phyloP scores from a whole-genome alignment of 176 grass and related monocot species.

The Alopecurus myosuroides region DNA sequence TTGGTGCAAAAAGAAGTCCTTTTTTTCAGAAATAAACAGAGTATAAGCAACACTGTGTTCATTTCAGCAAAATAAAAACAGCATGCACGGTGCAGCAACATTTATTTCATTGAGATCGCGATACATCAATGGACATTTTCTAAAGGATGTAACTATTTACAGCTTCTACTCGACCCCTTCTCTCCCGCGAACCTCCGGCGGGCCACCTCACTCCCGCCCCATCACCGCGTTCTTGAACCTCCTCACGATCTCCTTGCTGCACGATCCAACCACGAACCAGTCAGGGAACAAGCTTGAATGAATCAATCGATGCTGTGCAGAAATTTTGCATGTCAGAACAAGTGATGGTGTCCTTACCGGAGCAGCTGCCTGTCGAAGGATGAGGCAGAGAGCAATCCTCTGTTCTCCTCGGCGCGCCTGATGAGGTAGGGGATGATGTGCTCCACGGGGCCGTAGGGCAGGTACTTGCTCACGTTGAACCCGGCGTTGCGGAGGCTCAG shows the following conservation, averaged over 20 bases:
- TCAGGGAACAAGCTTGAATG: neutral
- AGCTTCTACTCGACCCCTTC: neutral
- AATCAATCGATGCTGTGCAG: neutral
- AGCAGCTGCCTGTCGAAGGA: constrained; percentile 64
- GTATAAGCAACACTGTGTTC: neutral
- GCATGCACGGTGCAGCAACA: neutral
- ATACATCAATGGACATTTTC: constrained; percentile 21
- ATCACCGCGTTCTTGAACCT: constrained; percentile 50
- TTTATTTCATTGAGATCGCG: neutral
- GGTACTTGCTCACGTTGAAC: constrained; percentile 88
- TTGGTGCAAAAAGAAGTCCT: too few species aligned
- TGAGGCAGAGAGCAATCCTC: constrained; percentile 73
- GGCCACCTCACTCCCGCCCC: constrained; percentile 25
- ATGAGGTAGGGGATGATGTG: constrained; percentile 93
- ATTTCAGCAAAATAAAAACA: neutral
- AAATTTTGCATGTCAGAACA: neutral
- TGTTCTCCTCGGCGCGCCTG: constrained; percentile 92
- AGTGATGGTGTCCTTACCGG: constrained; percentile 26
- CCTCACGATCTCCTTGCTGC: constrained; percentile 76
- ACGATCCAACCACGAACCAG: neutral
- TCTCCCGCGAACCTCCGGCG: neutral
- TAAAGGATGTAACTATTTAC: constrained; percentile 35
- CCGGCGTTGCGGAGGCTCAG: constrained; percentile 73
- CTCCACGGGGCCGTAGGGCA: constrained; percentile 90
- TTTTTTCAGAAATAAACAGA: neutral